phyloP scores from a whole-genome alignment of 805 yeast species.

The Maudiozyma saulgeensis region DNA sequence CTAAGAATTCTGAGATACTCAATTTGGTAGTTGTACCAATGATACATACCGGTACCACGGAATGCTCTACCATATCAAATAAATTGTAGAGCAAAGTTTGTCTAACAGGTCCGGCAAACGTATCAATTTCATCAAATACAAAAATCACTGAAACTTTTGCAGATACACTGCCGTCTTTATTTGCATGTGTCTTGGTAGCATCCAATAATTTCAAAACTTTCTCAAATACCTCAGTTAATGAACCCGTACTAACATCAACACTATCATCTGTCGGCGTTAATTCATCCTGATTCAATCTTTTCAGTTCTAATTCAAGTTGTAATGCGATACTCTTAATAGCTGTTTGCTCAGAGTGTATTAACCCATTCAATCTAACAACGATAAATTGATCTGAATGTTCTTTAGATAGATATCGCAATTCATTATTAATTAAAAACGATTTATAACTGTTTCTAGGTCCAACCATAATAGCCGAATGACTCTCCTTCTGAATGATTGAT shows the following conservation, averaged over 20 bases:
- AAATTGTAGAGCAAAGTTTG: conserved; percentile 83
- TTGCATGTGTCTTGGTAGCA: conserved; percentile 12
- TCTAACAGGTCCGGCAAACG: conserved; percentile 57
- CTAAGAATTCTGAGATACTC: conserved; percentile 71
- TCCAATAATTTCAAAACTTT: conserved; percentile 48
- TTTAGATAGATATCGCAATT: conserved; percentile 36
- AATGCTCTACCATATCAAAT: conserved; percentile 73
- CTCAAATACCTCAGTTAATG: conserved; percentile 52
- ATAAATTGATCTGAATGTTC: conserved; percentile 45
- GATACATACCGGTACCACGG: conserved; percentile 65
- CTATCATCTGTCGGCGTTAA: conserved; percentile 2
- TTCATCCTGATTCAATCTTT: conserved; percentile 18
- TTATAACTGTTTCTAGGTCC: conserved; percentile 82
- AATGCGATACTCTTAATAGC: conserved; percentile 83
- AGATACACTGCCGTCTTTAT: conserved; percentile 16
- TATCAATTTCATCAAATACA: conserved; percentile 77
- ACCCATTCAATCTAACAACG: conserved; percentile 57
- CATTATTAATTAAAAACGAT: conserved; percentile 49
- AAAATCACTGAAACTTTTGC: conserved; percentile 54
- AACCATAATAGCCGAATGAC: conserved; percentile 68
- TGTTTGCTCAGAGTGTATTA: conserved; percentile 57
- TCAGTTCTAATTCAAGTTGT: conserved; percentile 53
- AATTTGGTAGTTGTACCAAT: conserved; percentile 70
- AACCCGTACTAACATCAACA: conserved; percentile 39
- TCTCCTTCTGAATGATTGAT: conserved; percentile 59